Evolutionary conservation across 805 yeast species (phyloP), one percentile per base, ranked within the genome.

Genomic region (Yarrowia hollandica): DNA sequence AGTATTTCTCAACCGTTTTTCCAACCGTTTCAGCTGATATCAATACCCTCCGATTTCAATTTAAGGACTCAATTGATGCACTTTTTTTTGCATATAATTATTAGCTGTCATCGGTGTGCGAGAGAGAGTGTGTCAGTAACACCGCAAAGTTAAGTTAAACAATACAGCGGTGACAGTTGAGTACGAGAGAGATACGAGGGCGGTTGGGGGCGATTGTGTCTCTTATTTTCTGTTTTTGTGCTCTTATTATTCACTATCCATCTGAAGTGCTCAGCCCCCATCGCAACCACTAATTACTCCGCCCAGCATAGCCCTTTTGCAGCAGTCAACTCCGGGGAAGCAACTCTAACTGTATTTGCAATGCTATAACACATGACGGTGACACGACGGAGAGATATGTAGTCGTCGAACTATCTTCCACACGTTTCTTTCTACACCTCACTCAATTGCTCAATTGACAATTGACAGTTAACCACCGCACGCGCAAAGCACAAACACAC

Each of bases 241-340:
- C n/a, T n/a, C n/a, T n/a, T n/a, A n/a, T n/a, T n/a, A n/a, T n/a
- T n/a, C n/a, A n/a, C n/a, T n/a, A n/a, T n/a, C n/a, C n/a, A n/a
- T n/a, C n/a, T n/a, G n/a, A n/a, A n/a, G n/a, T n/a, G n/a, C n/a
- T n/a, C n/a, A n/a, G n/a, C n/a, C n/a, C n/a, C n/a, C n/a, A n/a
- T n/a, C n/a, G n/a, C n/a, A n/a, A n/a, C n/a, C n/a, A n/a, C n/a
- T n/a, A n/a, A 12, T 22, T 41, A 22, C 48, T 41, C 33, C 48
- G 48, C 48, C 48, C 48, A 25, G 48, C 48, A 41, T 15, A 15
- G 48, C 48, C 48, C 31, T 5, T 25, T 11, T 41, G 16, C 42
- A n/a, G 16, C 42, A n/a, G 41, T 4, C 25, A 14, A 30, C 52
- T 44, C 52, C 35, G 52, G 52, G 52, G 52, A 44, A 44, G 52